These are phyloP conservation scores for Chlorella vulgaris DNA, from an alignment of 139 green algal species.

Conservation along the genomic window DNA sequence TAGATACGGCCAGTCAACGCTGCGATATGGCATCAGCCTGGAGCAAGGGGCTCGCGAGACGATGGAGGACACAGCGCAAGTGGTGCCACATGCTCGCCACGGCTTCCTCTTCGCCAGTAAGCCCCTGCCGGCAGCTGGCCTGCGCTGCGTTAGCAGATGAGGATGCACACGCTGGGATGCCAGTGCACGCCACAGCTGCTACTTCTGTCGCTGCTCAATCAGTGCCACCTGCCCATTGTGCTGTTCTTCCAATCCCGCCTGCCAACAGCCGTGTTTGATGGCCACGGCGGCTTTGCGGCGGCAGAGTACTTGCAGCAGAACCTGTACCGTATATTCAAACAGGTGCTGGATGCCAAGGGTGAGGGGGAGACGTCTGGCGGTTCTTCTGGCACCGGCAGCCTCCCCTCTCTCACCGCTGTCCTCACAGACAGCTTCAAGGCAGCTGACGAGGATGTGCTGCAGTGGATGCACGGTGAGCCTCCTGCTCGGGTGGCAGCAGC, in stretches of 20 bases:
- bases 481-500: too few species aligned
- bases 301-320: constrained; percentile 70
- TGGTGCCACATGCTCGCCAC: constrained; percentile 46
- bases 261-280: constrained; percentile 74
- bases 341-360: constrained; percentile 41
- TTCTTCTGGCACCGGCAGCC: too few species aligned
- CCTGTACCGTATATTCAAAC: constrained; percentile 52
- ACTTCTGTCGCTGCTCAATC: neutral
- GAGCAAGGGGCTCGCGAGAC: constrained; percentile 63
- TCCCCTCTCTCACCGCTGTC: too few species aligned
- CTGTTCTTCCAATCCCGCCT: too few species aligned
- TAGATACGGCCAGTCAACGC: neutral
- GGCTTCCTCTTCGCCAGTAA: constrained; percentile 62
- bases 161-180: too few species aligned
- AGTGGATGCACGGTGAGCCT: constrained; percentile 47
- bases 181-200: neutral
- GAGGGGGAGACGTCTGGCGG: constrained; percentile 3
- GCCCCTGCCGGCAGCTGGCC: neutral
- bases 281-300: constrained; percentile 62
- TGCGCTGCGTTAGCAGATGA: too few species aligned
- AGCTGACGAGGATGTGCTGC: constrained; percentile 55
- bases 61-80: constrained; percentile 69
- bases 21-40: constrained; percentile 20
- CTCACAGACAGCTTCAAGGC: constrained; percentile 49
- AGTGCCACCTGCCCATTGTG: too few species aligned